phyloP scores from a whole-genome alignment of 2,329 filamentous ascomycete species.

The Clarireedia hainanense region DNA sequence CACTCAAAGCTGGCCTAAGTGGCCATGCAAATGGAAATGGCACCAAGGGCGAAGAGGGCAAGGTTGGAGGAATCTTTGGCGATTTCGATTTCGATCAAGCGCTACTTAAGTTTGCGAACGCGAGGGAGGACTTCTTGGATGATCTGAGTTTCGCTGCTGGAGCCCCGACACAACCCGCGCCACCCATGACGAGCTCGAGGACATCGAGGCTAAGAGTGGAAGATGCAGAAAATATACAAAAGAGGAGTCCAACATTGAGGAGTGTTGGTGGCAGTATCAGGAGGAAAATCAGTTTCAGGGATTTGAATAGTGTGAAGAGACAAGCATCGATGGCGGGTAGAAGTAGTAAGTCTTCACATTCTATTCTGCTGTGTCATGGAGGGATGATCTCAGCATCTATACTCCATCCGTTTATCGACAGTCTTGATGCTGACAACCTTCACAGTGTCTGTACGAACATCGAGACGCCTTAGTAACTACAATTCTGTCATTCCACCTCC shows the following conservation, averaged over 20 bases:
- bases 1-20: slow-evolving; percentile 42
- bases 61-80: slow-evolving; percentile 30
- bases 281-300: slow-evolving; percentile 83
- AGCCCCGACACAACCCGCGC: slow-evolving; percentile 55
- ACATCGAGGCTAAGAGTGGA: slow-evolving; percentile 76
- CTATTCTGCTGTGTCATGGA: not conserved
- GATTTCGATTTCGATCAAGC: slow-evolving; percentile 94
- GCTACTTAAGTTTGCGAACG: slow-evolving; percentile 88
- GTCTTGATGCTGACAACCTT: slow-evolving; percentile 15
- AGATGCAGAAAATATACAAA: slow-evolving; percentile 42
- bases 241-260: slow-evolving; percentile 37
- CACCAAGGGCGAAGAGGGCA: slow-evolving; percentile 2
- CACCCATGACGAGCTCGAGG: slow-evolving; percentile 68
- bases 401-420: too few species aligned
- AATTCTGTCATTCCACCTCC: slow-evolving; percentile 95
- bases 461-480: slow-evolving; percentile 89
- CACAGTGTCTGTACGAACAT: slow-evolving; percentile 64
- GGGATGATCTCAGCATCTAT: slow-evolving; percentile 5
- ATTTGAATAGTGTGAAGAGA: slow-evolving; percentile 92
- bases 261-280: slow-evolving; percentile 75
- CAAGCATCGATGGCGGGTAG: slow-evolving; percentile 64
- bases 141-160: slow-evolving; percentile 86
- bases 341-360: slow-evolving; percentile 51
- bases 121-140: slow-evolving; percentile 86
- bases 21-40: slow-evolving; percentile 17